These are phyloP conservation scores for Micractinium conductrix DNA, from an alignment of 139 green algal genomes.

Conservation along the genomic window DNA sequence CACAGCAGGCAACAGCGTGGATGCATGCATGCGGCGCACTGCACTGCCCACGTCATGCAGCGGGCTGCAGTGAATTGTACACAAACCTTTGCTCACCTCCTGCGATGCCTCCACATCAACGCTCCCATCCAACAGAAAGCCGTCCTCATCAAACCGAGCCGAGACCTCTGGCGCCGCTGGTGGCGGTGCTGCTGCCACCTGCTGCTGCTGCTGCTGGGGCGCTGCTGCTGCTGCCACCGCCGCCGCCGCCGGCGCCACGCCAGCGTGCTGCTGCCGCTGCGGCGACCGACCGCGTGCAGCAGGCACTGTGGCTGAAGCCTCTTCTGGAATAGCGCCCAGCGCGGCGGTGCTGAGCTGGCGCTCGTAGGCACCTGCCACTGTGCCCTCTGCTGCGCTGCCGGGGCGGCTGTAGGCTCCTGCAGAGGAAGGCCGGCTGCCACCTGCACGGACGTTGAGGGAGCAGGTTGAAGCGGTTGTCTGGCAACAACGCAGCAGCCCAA, in stretches of 20 bases:
- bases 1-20: too few species aligned
- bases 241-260: neutral
- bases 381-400: slow-evolving; percentile 4
- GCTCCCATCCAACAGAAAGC: neutral
- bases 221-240: neutral
- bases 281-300: too few species aligned
- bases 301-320: too few species aligned
- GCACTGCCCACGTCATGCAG: too few species aligned
- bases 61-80: too few species aligned
- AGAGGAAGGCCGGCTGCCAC: too few species aligned
- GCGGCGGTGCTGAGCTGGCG: neutral
- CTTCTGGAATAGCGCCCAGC: slow-evolving; percentile 9
- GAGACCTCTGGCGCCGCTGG: neutral
- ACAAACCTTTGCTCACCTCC: too few species aligned
- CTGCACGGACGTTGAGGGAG: too few species aligned
- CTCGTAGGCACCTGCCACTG: neutral
- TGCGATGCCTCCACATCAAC: neutral
- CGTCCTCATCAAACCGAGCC: neutral
- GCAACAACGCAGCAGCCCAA: too few species aligned
- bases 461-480: too few species aligned
- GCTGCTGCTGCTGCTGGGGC: neutral
- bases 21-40: too few species aligned
- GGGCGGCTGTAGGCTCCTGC: slow-evolving; percentile 16
- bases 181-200: neutral
- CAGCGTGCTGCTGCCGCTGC: neutral